Evolutionary conservation across 2,329 filamentous ascomycete genomes (phyloP), one percentile per base, ranked within the genome.

Genomic region (Phaeosphaeria sp.): DNA sequence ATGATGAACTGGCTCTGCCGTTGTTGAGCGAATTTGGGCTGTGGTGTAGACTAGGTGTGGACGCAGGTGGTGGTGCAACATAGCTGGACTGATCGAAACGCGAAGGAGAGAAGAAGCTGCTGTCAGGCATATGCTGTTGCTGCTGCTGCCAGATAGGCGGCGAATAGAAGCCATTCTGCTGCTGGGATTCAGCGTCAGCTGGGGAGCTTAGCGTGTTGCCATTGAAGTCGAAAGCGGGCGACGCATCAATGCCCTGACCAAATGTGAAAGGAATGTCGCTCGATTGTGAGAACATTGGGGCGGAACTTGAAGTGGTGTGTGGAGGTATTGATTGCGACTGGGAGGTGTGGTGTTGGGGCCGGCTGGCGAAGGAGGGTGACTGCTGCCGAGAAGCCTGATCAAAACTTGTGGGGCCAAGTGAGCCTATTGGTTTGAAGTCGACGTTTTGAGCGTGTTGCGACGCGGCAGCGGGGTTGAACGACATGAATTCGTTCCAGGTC

Each of bases 401-500:
- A 51, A 69, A 68, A 60, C 68, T 62, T 50, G 69, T 60, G 47
- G 73, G 70, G 41, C 69, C 71, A 51, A 70, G 69, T 46, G 58
- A 58, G 50, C 67, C 67, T 46, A 65, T 56, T 15, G 67, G 62
- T 58, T 72, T 72, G 53, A 66, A 15, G 10, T 68, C 62, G 55
- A 59, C 57, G 18, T 17, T 55, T 55, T 66, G 61, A 42, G 65
- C 36, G 42, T 68, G 64, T 63, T 76, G 73, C 49, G 74, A 68
- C 56, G 68, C 52, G 46, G 47, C 30, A 75, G 68, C 46, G 15
- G 77, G 78, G 67, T 82, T 79, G 78, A 79, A 82, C 55, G 78
- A 72, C 74, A 82, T 78, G 78, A 79, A 82, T 46, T 82, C 77
- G 64, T 78, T 80, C 80, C 80, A 82, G 63, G 77, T 71, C 46